Conservation (phyloP, 805 yeast species). For the Yarrowia sp. region DNA sequence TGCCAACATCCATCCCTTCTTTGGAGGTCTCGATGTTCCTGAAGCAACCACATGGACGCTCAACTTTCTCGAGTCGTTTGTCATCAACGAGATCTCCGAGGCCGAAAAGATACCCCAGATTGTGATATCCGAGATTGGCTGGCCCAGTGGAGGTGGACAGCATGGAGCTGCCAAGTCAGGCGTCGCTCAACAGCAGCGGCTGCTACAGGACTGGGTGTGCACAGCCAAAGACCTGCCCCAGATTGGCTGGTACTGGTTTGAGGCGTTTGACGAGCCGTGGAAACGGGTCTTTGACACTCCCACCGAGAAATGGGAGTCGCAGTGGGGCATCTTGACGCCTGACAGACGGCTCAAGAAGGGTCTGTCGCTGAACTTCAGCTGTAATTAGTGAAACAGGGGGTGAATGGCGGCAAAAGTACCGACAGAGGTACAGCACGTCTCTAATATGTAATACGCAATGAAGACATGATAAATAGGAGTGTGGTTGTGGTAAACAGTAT, state of each 20-base stretch:
- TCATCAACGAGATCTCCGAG: conserved; percentile 45
- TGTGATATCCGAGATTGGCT: conserved; percentile 67
- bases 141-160: conserved; percentile 72
- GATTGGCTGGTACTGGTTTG: conserved; percentile 66
- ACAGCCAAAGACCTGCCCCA: conserved; percentile 49
- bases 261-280: conserved; percentile 80
- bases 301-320: conserved; percentile 66
- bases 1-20: conserved; percentile 71
- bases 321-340: conserved; percentile 69
- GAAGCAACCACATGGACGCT: conserved; percentile 62
- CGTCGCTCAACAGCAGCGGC: conserved; percentile 54
- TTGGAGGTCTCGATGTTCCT: conserved; percentile 61
- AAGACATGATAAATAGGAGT: no score
- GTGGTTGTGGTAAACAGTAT: no score
- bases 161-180: conserved; percentile 59
- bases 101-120: conserved; percentile 49
- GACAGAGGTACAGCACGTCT: no score
- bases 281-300: conserved; percentile 60
- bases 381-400: neutral
- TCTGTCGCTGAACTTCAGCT: conserved; percentile 12
- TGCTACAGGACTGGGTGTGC: conserved; percentile 63
- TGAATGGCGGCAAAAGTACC: no score
- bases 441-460: neutral
- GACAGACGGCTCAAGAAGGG: conserved; percentile 57
- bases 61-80: conserved; percentile 56